Evolutionary conservation across 2,329 filamentous ascomycete species (phyloP).

Genomic region (Akanthomyces dipterigenus): DNA sequence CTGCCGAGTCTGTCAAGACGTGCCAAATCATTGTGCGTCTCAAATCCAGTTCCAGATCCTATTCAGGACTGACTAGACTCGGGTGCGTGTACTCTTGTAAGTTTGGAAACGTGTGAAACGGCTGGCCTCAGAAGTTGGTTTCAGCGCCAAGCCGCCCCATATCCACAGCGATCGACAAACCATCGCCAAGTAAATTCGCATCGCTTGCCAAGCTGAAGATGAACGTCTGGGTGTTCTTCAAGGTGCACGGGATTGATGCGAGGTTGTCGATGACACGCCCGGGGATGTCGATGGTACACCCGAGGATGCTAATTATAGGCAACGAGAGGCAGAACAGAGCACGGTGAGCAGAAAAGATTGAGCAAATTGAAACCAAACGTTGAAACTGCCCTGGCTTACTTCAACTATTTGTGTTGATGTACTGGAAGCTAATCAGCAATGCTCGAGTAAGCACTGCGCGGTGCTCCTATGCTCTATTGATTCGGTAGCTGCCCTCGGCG

Average conservation of each 20-base stretch:
- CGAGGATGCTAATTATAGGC: background rate
- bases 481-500: background rate
- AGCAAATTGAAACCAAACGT: too few relatives aligned
- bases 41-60: background rate
- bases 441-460: too few relatives aligned
- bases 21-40: background rate
- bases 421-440: too few relatives aligned
- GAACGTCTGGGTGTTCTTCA: background rate
- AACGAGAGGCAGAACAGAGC: background rate
- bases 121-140: background rate
- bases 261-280: background rate
- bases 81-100: background rate
- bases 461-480: background rate
- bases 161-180: background rate
- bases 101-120: conserved; percentile 1
- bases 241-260: background rate
- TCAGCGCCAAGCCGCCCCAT: conserved; percentile 2
- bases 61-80: background rate
- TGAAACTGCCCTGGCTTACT: too few relatives aligned
- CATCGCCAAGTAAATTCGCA: background rate
- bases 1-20: background rate
- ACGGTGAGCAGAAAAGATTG: too few relatives aligned
- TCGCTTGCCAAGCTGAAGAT: background rate
- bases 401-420: too few relatives aligned
- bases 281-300: background rate